Evolutionary conservation across 768 basidiomycete species (phyloP).

Genomic region (Kwoniella heveanensis): DNA sequence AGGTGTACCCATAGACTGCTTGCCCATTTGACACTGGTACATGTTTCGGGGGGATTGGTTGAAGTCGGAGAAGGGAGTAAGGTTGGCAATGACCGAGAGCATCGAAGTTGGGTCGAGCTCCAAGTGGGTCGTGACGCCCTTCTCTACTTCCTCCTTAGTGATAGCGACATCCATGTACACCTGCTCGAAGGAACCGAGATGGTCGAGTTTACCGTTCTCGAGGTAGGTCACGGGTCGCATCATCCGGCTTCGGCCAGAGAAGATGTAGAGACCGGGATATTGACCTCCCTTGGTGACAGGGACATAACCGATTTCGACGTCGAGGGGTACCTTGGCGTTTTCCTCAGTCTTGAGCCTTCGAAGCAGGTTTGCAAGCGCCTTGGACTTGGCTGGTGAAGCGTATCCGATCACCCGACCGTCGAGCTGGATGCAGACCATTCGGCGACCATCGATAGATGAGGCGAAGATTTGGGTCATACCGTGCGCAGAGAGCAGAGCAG

Average conservation of each 20-base stretch:
- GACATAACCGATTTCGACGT: constrained; percentile 92
- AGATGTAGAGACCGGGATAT: constrained; percentile 93
- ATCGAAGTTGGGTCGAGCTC: constrained; percentile 95
- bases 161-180: constrained; percentile 99
- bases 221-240: constrained; percentile 97
- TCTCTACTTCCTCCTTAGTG: constrained; percentile 77
- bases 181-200: constrained; percentile 95
- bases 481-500: constrained; percentile 75
- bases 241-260: constrained; percentile 84
- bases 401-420: constrained; percentile 94
- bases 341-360: constrained; percentile 95
- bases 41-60: constrained; percentile 74
- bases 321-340: constrained; percentile 76
- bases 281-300: constrained; percentile 88
- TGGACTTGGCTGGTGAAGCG: constrained; percentile 73
- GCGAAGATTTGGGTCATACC: constrained; percentile 94
- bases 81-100: constrained; percentile 91
- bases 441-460: constrained; percentile 74
- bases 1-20: constrained; percentile 99
- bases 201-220: constrained; percentile 79
- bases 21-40: constrained; percentile 92
- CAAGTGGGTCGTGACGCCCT: constrained; percentile 79
- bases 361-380: constrained; percentile 77
- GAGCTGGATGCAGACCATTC: constrained; percentile 86
- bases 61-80: constrained; percentile 99